A percentile compares a stretch with the other conserved stretches of the same genome.
Evolutionary conservation across 805 yeast genomes (phyloP).

Genomic region (Clavispora phyllophila): DNA sequence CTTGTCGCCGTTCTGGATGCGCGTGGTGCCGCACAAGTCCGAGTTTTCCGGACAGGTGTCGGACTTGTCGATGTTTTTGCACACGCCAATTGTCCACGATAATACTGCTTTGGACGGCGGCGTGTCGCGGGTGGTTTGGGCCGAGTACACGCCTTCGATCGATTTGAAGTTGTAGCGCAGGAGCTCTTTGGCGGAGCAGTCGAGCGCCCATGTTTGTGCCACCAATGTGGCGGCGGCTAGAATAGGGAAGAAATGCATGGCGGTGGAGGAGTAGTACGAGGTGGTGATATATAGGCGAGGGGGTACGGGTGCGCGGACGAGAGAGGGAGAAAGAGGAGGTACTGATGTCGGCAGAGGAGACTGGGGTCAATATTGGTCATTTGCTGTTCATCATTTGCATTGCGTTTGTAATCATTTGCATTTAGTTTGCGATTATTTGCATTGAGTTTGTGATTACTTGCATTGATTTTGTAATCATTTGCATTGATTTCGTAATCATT

Average conservation of each 20-base stretch:
- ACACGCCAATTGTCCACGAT: conserved; percentile 69
- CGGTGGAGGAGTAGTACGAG: neutral
- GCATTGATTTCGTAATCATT: too few relatives aligned
- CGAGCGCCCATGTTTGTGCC: conserved; percentile 19
- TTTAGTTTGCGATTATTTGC: too few relatives aligned
- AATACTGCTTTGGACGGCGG: conserved; percentile 71
- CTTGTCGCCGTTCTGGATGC: conserved; percentile 45
- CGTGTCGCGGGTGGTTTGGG: conserved; percentile 45
- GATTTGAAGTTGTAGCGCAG: conserved; percentile 37
- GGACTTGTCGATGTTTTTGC: conserved; percentile 40
- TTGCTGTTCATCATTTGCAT: too few relatives aligned
- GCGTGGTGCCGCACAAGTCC: conserved; percentile 72
- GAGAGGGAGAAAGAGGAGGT: too few relatives aligned
- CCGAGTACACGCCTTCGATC: conserved; percentile 46
- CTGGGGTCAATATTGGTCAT: too few relatives aligned
- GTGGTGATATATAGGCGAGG: too few relatives aligned
- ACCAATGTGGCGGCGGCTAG: conserved; percentile 4
- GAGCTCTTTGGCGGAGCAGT: conserved; percentile 34
- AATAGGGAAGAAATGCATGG: neutral
- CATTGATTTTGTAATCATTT: too few relatives aligned
- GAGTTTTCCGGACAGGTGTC: conserved; percentile 64
- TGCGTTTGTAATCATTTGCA: too few relatives aligned
- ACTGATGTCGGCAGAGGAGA: too few relatives aligned
- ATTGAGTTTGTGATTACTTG: too few relatives aligned
- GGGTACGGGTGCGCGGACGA: too few relatives aligned